phyloP scores from a whole-genome alignment of 352 stramenopile genomes.

The Globisporangium orthogonon region DNA sequence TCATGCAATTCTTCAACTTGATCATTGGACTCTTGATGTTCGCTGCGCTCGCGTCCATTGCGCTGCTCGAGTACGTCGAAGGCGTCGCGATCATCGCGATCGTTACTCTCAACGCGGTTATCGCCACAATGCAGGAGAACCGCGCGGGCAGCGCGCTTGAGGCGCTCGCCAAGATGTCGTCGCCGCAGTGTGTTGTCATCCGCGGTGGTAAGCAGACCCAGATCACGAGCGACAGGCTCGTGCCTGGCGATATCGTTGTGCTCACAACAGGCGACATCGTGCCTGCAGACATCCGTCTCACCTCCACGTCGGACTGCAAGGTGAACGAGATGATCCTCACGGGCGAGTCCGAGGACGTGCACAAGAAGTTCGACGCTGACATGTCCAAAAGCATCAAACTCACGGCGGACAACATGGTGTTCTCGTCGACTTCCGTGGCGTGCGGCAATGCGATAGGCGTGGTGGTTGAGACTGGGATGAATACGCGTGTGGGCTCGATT shows the following conservation, averaged over 20 bases:
- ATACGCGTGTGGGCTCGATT: slow-evolving; percentile 65
- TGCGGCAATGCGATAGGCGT: slow-evolving; percentile 58
- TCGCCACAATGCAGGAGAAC: slow-evolving; percentile 62
- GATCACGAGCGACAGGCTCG: slow-evolving; percentile 47
- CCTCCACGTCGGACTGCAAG: slow-evolving; percentile 78
- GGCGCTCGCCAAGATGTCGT: slow-evolving; percentile 52
- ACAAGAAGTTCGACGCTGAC: slow-evolving; percentile 53
- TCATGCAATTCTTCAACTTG: slow-evolving; percentile 79
- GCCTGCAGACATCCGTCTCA: slow-evolving; percentile 86
- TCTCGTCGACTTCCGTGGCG: slow-evolving; percentile 88
- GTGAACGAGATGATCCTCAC: slow-evolving; percentile 94
- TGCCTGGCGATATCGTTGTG: slow-evolving; percentile 81
- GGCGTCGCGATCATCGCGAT: slow-evolving; percentile 57
- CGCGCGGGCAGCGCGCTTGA: slow-evolving; percentile 55
- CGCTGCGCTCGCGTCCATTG: slow-evolving; percentile 27
- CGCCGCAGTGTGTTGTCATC: slow-evolving; percentile 54
- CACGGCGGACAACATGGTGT: slow-evolving; percentile 89
- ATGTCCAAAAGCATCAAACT: slow-evolving; percentile 22
- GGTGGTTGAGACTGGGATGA: slow-evolving; percentile 72
- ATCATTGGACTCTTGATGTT: slow-evolving; percentile 46
- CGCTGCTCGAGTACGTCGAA: slow-evolving; percentile 62
- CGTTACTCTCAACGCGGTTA: slow-evolving; percentile 45
- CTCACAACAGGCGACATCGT: slow-evolving; percentile 92
- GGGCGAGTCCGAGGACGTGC: slow-evolving; percentile 85
- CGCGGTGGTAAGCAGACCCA: slow-evolving; percentile 51